phyloP scores from a whole-genome alignment of 495 filamentous ascomycete species.

The Penicillium dipodomyicola region DNA sequence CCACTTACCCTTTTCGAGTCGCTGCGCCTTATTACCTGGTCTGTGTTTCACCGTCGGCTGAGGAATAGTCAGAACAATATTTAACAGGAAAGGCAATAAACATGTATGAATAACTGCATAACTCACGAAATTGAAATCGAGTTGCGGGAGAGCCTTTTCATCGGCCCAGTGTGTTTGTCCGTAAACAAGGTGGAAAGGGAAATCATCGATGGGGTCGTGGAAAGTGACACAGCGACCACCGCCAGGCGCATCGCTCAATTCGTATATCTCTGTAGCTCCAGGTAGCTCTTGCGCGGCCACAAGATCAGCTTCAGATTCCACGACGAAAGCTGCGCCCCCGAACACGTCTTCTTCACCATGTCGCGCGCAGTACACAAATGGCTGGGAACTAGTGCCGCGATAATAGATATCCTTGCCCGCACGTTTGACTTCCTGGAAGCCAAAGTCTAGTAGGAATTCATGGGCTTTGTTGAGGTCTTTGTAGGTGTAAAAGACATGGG shows the following conservation, averaged over 20 bases:
- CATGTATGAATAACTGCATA: too few relatives aligned
- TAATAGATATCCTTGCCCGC: slow-evolving; percentile 50
- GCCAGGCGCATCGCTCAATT: not conserved
- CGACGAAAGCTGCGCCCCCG: slow-evolving; percentile 51
- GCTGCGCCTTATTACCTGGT: slow-evolving; percentile 13
- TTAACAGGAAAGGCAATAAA: too few relatives aligned
- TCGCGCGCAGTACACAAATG: slow-evolving; percentile 50
- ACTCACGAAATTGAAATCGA: not conserved
- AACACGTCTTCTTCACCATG: slow-evolving; percentile 47
- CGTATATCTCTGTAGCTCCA: not conserved
- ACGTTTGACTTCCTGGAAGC: slow-evolving; percentile 44
- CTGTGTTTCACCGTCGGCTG: slow-evolving; percentile 18
- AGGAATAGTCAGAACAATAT: slow-evolving; percentile 2
- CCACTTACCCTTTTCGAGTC: slow-evolving; percentile 40
- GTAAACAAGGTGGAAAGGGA: not conserved
- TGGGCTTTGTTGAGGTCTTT: slow-evolving; percentile 44
- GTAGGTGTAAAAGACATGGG: slow-evolving; percentile 58
- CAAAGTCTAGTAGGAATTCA: slow-evolving; percentile 54
- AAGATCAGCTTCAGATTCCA: slow-evolving; percentile 55
- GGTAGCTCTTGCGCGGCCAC: slow-evolving; percentile 8
- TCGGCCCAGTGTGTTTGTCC: not conserved
- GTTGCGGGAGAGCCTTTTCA: not conserved
- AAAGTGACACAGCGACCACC: slow-evolving; percentile 1
- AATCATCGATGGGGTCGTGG: not conserved
- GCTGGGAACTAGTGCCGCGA: slow-evolving; percentile 55